phyloP scores from a whole-genome alignment of 805 yeast genomes.

The Saccharomyces jurei region DNA sequence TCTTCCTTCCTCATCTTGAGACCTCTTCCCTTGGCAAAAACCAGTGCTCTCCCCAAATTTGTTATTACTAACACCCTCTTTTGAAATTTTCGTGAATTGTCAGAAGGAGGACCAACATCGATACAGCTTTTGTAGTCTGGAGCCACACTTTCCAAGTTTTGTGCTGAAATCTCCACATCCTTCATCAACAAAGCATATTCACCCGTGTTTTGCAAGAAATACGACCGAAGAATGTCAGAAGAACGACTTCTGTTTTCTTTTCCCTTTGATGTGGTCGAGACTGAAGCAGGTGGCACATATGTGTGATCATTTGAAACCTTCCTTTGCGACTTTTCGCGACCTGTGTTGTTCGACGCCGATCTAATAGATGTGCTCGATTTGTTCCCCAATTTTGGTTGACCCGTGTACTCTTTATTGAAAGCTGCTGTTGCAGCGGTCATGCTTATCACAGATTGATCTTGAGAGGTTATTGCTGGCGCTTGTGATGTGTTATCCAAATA shows the following conservation, averaged over 20 bases:
- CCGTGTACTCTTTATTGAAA: slow-evolving; percentile 6
- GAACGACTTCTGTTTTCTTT: neutral
- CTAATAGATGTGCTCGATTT: neutral
- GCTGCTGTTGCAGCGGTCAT: slow-evolving; percentile 9
- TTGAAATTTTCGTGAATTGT: slow-evolving; percentile 30
- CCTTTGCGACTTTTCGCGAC: neutral
- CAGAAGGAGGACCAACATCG: neutral
- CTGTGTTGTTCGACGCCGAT: neutral
- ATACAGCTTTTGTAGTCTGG: neutral
- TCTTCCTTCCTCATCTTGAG: neutral
- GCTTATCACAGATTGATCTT: slow-evolving; percentile 17
- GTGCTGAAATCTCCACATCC: neutral
- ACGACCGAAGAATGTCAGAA: slow-evolving; percentile 35
- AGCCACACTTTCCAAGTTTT: neutral
- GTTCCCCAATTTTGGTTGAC: neutral
- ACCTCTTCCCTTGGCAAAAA: slow-evolving; percentile 38
- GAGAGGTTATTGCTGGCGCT: slow-evolving; percentile 7
- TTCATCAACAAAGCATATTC: slow-evolving; percentile 57
- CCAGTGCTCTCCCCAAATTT: slow-evolving; percentile 52
- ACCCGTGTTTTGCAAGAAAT: slow-evolving; percentile 43
- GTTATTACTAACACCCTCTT: slow-evolving; percentile 52
- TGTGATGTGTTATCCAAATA: neutral
- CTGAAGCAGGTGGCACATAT: neutral
- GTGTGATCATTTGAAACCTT: neutral
- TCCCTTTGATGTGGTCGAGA: neutral